Evolutionary conservation across 2,329 filamentous ascomycete genomes (phyloP).

Genomic region (Pezicula neosporulosa): DNA sequence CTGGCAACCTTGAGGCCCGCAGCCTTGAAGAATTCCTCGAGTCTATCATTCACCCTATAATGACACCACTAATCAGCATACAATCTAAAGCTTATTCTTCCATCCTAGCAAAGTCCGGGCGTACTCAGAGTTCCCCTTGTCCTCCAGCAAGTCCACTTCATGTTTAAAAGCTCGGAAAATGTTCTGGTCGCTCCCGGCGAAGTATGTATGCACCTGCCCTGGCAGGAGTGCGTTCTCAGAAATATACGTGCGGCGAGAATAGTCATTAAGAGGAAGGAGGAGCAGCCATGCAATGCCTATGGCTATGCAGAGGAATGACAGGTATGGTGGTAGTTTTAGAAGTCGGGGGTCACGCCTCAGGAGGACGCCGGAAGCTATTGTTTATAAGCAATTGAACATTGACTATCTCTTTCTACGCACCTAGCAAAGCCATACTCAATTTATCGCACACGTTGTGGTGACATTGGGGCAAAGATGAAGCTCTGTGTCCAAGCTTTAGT

Average conservation of each 20-base stretch:
- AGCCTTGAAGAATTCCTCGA: constrained; percentile 72
- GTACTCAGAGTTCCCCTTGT: constrained; percentile 50
- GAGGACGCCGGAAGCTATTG: constrained; percentile 52
- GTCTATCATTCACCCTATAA: constrained; percentile 61
- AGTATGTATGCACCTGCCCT: constrained; percentile 97
- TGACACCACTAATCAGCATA: constrained; percentile 8
- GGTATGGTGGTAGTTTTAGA: constrained; percentile 79
- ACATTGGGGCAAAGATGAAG: background rate
- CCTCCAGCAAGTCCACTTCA: constrained; percentile 66
- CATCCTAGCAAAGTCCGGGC: constrained; percentile 11
- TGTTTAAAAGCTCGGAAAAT: constrained; percentile 86
- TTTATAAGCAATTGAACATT: background rate
- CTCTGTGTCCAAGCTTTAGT: background rate
- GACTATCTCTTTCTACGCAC: background rate
- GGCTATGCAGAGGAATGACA: constrained; percentile 80
- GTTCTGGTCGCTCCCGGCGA: constrained; percentile 92
- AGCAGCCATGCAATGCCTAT: constrained; percentile 88
- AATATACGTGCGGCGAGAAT: constrained; percentile 91
- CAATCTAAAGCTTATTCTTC: constrained; percentile 26
- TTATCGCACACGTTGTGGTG: background rate
- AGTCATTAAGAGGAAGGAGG: constrained; percentile 82
- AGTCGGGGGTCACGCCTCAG: constrained; percentile 79
- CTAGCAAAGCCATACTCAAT: background rate
- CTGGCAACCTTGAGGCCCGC: constrained; percentile 83
- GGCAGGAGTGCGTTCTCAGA: constrained; percentile 96